Conservation (phyloP, 352 stramenopile species). For the Pythium sukuiense region DNA sequence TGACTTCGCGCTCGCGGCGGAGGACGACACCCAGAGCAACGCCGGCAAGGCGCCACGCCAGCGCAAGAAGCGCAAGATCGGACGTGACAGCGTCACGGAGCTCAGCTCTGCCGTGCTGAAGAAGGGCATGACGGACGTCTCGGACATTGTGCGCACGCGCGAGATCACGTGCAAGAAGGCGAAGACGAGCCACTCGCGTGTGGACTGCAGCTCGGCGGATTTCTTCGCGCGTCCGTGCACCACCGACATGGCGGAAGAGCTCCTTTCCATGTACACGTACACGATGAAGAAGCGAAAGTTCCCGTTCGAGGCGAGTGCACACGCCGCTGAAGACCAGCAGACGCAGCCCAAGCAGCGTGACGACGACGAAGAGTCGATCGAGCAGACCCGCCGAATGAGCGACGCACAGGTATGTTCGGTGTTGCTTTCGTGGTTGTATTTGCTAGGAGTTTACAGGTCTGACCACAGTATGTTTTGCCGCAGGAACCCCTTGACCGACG, state of each 20-base stretch:
- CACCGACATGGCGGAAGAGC: constrained; percentile 50
- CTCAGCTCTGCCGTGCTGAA: constrained; percentile 76
- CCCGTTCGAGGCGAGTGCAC: constrained; percentile 45
- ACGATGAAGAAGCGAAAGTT: constrained; percentile 89
- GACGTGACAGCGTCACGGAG: constrained; percentile 77
- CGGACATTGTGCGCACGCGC: constrained; percentile 63
- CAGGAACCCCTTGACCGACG: constrained; percentile 13
- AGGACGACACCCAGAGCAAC: constrained; percentile 34
- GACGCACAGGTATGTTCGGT: constrained; percentile 41
- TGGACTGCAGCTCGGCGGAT: constrained; percentile 34
- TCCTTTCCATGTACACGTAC: constrained; percentile 75
- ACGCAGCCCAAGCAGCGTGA: constrained; percentile 12
- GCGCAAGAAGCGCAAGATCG: constrained; percentile 84
- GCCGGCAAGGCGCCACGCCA: constrained; percentile 29
- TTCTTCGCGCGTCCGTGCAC: constrained; percentile 65
- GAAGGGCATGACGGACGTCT: constrained; percentile 74
- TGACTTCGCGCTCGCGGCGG: constrained; percentile 54
- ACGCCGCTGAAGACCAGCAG: neutral
- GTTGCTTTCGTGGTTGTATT: neutral
- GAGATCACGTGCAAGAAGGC: constrained; percentile 43
- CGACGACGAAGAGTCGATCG: constrained; percentile 46
- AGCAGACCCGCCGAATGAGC: constrained; percentile 72
- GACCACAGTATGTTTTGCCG: neutral
- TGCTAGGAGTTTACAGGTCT: neutral
- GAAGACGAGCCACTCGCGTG: constrained; percentile 30